A percentile compares a stretch with the other conserved stretches of the same genome.
phyloP scores from a whole-genome alignment of 75 land plant species.

The Chamaecyparis obtusa region DNA sequence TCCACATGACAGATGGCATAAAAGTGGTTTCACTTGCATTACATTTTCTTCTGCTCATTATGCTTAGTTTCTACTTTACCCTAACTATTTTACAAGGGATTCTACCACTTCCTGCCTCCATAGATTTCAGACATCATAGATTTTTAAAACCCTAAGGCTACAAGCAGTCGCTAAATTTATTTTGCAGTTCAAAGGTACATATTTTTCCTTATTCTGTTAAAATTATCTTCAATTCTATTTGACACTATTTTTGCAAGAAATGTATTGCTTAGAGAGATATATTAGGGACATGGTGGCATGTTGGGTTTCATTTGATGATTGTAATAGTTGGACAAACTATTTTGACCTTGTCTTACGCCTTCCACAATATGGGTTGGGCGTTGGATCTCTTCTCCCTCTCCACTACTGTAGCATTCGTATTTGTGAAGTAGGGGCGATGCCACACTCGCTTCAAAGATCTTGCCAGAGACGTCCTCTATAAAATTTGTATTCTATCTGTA shows the following conservation, averaged over 20 bases:
- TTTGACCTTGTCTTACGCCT: conserved; percentile 76
- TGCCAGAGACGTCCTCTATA: conserved; percentile 77
- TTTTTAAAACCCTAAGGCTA: no score
- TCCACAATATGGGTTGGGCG: conserved; percentile 32
- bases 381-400: conserved; percentile 39
- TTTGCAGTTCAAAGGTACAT: conserved; percentile 53
- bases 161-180: conserved; percentile 63
- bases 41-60: no score
- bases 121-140: no score
- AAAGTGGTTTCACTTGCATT: no score
- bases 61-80: no score
- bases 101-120: no score
- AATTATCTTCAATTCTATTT: no score
- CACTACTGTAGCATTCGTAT: conserved; percentile 52
- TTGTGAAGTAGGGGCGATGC: conserved; percentile 68
- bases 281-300: conserved; percentile 19
- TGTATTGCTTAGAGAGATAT: no score
- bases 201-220: conserved; percentile 30
- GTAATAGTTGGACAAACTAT: conserved; percentile 86
- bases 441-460: conserved; percentile 87
- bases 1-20: no score
- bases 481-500: no score
- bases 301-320: conserved; percentile 55
- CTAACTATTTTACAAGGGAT: no score
- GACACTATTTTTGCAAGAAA: no score